These are phyloP conservation scores for Viola odorata DNA, from an alignment of 345 rosid genomes.

Conservation along the genomic window DNA sequence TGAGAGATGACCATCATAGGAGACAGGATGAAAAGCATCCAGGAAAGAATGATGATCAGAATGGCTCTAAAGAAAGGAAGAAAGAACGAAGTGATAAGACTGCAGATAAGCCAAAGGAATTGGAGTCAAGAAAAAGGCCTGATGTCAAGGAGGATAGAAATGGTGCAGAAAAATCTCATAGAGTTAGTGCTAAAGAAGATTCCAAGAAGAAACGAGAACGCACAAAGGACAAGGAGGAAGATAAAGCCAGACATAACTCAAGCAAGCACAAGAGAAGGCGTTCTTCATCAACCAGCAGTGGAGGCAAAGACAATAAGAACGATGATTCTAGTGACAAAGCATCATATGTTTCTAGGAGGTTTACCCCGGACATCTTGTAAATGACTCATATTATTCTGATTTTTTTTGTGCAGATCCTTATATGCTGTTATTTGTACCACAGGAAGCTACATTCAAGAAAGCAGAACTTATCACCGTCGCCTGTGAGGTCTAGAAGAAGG, in stretches of 20 bases:
- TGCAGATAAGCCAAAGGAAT: constrained; percentile 44
- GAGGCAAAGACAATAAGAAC: constrained; percentile 50
- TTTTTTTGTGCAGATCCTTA: constrained; percentile 13
- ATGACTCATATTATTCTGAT: background rate
- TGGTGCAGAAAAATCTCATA: constrained; percentile 47
- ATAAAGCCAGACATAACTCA: constrained; percentile 44
- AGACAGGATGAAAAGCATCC: constrained; percentile 39
- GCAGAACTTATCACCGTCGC: constrained; percentile 63
- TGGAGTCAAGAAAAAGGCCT: constrained; percentile 44
- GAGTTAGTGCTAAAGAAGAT: constrained; percentile 47
- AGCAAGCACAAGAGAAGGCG: constrained; percentile 63
- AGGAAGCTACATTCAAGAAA: constrained; percentile 64
- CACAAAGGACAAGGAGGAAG: constrained; percentile 47
- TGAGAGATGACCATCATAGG: constrained; percentile 31
- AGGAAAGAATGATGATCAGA: constrained; percentile 42
- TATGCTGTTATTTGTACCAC: constrained; percentile 22
- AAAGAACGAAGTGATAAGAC: constrained; percentile 37
- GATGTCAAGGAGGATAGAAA: constrained; percentile 48
- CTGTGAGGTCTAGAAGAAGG: constrained; percentile 83
- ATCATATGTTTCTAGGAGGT: constrained; percentile 81
- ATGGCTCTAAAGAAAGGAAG: constrained; percentile 43
- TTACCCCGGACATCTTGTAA: constrained; percentile 11
- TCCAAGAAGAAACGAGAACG: constrained; percentile 39
- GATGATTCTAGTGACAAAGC: constrained; percentile 53
- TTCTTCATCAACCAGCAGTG: constrained; percentile 52